These are phyloP conservation scores for Pestalotiopsis sp. DNA, from an alignment of 2,329 filamentous ascomycete genomes.

Conservation along the genomic window DNA sequence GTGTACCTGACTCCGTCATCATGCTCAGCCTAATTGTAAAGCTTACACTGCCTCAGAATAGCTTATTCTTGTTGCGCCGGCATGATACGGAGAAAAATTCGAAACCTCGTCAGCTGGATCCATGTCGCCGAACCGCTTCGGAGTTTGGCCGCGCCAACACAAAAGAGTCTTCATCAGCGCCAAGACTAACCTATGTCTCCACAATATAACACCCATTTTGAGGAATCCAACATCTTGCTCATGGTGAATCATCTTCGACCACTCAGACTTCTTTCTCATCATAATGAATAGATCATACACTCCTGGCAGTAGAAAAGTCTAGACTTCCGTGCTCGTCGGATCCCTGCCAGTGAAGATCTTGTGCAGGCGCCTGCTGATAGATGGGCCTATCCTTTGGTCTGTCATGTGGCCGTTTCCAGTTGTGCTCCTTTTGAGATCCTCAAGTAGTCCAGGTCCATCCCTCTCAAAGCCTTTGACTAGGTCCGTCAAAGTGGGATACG, in stretches of 20 bases:
- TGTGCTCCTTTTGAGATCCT: constrained; percentile 57
- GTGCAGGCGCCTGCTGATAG: constrained; percentile 58
- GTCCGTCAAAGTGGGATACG: constrained; percentile 58
- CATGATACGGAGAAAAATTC: background rate
- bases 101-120: background rate
- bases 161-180: background rate
- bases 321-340: constrained; percentile 56
- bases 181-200: background rate
- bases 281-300: too few relatives aligned
- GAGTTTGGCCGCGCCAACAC: background rate
- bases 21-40: background rate
- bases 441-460: constrained; percentile 61
- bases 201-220: background rate
- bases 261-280: background rate
- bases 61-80: background rate
- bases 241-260: background rate
- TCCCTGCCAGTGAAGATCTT: constrained; percentile 62
- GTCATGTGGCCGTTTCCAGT: constrained; percentile 58
- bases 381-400: constrained; percentile 55
- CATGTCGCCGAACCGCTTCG: constrained; percentile 1
- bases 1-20: background rate
- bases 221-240: background rate
- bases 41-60: background rate
- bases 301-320: constrained; percentile 12
- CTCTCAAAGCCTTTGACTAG: constrained; percentile 60